Conservation (phyloP, 352 stramenopile genomes). For the Phytophthora pluvialis region DNA sequence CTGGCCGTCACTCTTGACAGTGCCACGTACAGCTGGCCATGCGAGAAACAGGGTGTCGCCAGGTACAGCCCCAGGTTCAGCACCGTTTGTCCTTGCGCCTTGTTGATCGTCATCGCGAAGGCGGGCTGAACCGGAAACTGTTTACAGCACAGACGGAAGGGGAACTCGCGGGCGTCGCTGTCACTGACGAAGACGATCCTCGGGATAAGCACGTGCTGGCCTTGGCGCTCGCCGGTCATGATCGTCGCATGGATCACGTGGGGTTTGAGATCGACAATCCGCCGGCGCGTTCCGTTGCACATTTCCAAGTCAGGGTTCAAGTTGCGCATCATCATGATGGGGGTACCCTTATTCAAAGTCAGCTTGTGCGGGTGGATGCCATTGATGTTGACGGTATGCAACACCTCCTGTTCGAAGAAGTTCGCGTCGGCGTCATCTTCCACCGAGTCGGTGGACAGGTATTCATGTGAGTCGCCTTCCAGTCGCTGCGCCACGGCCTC, state of each 20-base stretch:
- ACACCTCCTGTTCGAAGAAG: neutral
- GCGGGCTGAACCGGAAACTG: too few relatives aligned
- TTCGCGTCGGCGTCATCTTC: neutral
- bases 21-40: neutral
- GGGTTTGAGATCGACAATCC: neutral
- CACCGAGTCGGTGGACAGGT: too few relatives aligned
- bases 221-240: neutral
- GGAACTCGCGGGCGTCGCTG: too few relatives aligned
- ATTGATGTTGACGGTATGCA: neutral
- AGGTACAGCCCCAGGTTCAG: neutral
- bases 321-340: constrained; percentile 3
- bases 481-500: too few relatives aligned
- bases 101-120: too few relatives aligned
- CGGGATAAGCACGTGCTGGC: neutral
- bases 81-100: too few relatives aligned
- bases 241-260: neutral
- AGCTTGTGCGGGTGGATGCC: neutral
- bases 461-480: too few relatives aligned
- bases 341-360: neutral
- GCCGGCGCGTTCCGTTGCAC: neutral
- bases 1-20: neutral
- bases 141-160: too few relatives aligned
- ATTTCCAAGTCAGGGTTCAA: neutral
- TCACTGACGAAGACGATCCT: neutral
- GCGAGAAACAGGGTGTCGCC: neutral